phyloP scores from a whole-genome alignment of 176 grass and related monocot genomes.

The Carex scoparia region DNA sequence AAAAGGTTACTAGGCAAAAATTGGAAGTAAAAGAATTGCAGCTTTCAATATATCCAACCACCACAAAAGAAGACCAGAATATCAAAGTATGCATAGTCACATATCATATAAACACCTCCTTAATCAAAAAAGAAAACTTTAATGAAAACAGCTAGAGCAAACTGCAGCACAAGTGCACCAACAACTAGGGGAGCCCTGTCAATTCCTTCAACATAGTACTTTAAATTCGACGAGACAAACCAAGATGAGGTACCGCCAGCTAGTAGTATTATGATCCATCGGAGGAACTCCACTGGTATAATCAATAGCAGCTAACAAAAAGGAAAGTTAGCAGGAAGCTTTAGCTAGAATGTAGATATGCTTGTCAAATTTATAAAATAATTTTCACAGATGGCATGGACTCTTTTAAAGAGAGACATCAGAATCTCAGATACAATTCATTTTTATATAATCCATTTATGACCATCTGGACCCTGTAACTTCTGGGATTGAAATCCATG shows the following conservation, averaged over 20 bases:
- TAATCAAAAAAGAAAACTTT: constrained; percentile 94
- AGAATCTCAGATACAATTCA: neutral
- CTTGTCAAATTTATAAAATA: neutral
- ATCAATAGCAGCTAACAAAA: constrained; percentile 64
- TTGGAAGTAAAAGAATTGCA: neutral
- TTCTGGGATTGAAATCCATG: neutral
- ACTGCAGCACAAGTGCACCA: constrained; percentile 61
- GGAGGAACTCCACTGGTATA: constrained; percentile 75
- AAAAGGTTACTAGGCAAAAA: neutral
- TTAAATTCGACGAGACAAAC: constrained; percentile 77
- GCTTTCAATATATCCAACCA: constrained; percentile 15
- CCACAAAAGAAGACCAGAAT: neutral
- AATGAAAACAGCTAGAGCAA: constrained; percentile 83
- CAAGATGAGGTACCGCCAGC: constrained; percentile 69
- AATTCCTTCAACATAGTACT: constrained; percentile 53
- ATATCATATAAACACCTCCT: constrained; percentile 25
- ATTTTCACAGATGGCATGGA: neutral
- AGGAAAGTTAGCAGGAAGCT: constrained; percentile 8
- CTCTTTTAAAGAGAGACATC: neutral
- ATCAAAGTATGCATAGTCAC: neutral
- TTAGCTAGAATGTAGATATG: neutral
- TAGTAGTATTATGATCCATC: constrained; percentile 73
- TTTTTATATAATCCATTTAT: neutral
- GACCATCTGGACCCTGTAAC: neutral
- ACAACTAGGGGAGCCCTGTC: constrained; percentile 64